A percentile compares a stretch with the other conserved stretches of the same genome.
Evolutionary conservation across 345 rosid genomes (phyloP).

Genomic region (Hypericum androsaemum): DNA sequence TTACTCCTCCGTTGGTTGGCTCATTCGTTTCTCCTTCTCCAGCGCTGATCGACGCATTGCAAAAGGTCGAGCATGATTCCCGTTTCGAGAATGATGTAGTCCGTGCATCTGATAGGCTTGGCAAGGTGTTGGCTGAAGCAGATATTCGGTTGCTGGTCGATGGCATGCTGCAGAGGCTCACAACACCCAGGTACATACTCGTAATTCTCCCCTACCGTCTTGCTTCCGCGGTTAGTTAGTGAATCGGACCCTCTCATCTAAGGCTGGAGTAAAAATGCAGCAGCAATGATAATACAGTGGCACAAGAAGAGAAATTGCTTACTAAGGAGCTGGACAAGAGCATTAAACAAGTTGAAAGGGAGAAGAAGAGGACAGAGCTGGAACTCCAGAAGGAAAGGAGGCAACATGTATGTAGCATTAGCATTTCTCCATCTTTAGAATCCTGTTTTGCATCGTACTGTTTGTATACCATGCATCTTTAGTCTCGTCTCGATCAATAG

Average conservation of each 20-base stretch:
- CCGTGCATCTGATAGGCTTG: slow-evolving; percentile 53
- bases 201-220: not conserved
- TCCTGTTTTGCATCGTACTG: too few species aligned
- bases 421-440: too few species aligned
- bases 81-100: slow-evolving; percentile 21
- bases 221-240: not conserved
- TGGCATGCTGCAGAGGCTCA: slow-evolving; percentile 44
- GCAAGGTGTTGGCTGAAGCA: slow-evolving; percentile 44
- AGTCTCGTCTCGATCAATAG: too few species aligned
- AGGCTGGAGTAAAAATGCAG: slow-evolving; percentile 4
- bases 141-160: slow-evolving; percentile 49
- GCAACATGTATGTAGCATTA: slow-evolving; percentile 36
- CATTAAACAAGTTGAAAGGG: slow-evolving; percentile 60
- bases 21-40: slow-evolving; percentile 20
- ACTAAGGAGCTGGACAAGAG: slow-evolving; percentile 62
- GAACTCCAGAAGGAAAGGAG: slow-evolving; percentile 49
- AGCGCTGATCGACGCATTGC: slow-evolving; percentile 52
- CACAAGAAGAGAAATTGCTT: slow-evolving; percentile 46
- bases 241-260: not conserved
- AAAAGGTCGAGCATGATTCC: slow-evolving; percentile 32
- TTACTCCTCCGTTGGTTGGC: slow-evolving; percentile 4
- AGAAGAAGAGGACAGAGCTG: slow-evolving; percentile 64
- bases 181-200: slow-evolving; percentile 42
- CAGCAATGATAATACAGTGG: slow-evolving; percentile 58
- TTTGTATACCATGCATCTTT: too few species aligned